A percentile compares a stretch with the other conserved stretches of the same genome.
Conservation (phyloP, 2,329 filamentous ascomycete species). For the Pseudogymnoascus sp. region DNA sequence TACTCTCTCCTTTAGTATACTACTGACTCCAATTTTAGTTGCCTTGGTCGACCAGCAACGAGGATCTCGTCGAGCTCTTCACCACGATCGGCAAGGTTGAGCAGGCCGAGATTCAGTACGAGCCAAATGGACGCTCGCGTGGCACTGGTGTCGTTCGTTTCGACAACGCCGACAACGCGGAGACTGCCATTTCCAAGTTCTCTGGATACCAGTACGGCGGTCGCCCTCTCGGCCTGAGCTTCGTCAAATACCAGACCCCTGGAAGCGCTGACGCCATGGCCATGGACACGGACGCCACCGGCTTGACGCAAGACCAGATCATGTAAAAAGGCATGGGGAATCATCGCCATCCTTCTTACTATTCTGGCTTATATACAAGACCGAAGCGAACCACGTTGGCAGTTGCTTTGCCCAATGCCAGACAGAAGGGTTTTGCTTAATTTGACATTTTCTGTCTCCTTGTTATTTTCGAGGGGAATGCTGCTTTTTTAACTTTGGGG, state of each 20-base stretch:
- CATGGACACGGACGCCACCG: conserved; percentile 77
- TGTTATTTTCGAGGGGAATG: not conserved
- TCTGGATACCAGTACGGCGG: conserved; percentile 96
- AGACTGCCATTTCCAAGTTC: conserved; percentile 94
- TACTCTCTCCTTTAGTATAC: not conserved
- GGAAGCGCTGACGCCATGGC: conserved; percentile 47
- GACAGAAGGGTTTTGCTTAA: not conserved
- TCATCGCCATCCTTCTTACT: not conserved
- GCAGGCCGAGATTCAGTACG: conserved; percentile 98
- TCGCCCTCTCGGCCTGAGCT: conserved; percentile 84
- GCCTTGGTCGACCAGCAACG: conserved; percentile 98
- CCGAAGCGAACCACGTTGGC: not conserved
- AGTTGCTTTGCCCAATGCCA: not conserved
- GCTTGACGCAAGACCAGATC: conserved; percentile 94
- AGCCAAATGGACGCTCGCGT: conserved; percentile 88
- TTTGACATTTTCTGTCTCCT: not conserved
- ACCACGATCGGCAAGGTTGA: conserved; percentile 97
- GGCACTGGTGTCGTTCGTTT: conserved; percentile 97
- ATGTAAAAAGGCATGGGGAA: conserved; percentile 51
- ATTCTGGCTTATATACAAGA: not conserved
- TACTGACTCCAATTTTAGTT: conserved; percentile 48
- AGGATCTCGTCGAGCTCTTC: conserved; percentile 93
- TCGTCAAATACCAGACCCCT: conserved; percentile 81
- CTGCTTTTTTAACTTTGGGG: not conserved
- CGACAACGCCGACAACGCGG: conserved; percentile 71